Evolutionary conservation across 768 basidiomycete species (phyloP), one percentile per base, ranked within the genome.

Genomic region (Dictyophora rubrovolvata): DNA sequence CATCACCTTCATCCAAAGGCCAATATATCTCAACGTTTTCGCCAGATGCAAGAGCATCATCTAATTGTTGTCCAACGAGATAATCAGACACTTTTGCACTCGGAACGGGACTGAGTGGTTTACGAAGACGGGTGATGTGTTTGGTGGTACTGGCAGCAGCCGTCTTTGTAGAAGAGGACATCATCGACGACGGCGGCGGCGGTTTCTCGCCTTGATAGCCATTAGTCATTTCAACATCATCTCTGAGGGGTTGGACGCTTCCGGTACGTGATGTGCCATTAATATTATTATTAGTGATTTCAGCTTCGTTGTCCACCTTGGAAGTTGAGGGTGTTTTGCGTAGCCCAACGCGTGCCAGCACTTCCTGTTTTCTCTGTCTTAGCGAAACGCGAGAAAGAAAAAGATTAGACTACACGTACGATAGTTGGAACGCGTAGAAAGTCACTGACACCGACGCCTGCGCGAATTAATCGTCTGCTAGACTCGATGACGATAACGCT

Each of bases 401-500:
- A 50, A 55, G 18, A 60, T 52, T 53, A 28, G 54, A 33, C 54
- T 36, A 16, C n/a, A 79, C 89, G 61, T 65, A 93, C 91, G 53
- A 92, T 73, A 10, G 82, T 71, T n/a, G 92, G 90, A 1, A 79
- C 77, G 63, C 78, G 85, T 49, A 95, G 74, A 14, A 93, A 81
- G 55, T 94, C 93, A 60, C 84, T 77, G 1, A 94, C 77, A 33
- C 93, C 92, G 22, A 89, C 73, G 9, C 88, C 87, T 48, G 87
- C 91, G 42, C 87, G 80, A 53, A 93, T 72, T 50, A 76, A 69
- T 3, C 86, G 85, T 54, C 85, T 76, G 55, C 83, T 78, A 12
- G 85, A 86, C 71, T 93, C 93, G 68, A 95, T 81, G 70, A 93
- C 75, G 61, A 93, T 78, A 48, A 92, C 79, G 54, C 81, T 85